These are phyloP conservation scores for Fraxinus latifolia DNA, from an alignment of 305 asterid species.

Conservation along the genomic window DNA sequence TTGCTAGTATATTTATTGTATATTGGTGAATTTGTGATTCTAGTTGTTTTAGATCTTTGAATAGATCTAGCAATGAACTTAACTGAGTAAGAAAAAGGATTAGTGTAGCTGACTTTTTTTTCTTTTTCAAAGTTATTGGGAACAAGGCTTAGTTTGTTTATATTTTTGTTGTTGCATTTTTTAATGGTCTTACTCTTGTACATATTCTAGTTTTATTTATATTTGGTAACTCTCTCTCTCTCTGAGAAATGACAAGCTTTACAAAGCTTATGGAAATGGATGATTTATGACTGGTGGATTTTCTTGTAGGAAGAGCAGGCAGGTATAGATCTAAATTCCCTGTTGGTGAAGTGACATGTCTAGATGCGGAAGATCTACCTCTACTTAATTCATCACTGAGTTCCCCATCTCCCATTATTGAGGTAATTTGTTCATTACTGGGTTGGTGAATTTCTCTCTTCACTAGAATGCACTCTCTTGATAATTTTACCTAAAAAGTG, in stretches of 20 bases:
- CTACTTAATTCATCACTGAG: constrained; percentile 69
- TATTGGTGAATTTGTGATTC: background rate
- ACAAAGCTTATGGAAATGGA: background rate
- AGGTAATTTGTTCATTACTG: constrained; percentile 45
- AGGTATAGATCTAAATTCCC: constrained; percentile 83
- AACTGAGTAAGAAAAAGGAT: background rate
- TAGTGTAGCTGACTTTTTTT: background rate
- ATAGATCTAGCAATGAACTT: background rate
- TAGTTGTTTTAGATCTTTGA: background rate
- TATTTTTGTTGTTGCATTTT: constrained; percentile 5
- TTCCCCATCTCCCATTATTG: constrained; percentile 73
- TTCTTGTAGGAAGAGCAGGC: constrained; percentile 90
- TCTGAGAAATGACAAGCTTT: background rate
- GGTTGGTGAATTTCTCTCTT: constrained; percentile 2
- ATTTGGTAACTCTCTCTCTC: background rate
- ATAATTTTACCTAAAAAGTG: constrained; percentile 15
- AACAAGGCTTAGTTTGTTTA: background rate
- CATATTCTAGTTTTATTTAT: background rate
- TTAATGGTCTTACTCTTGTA: background rate
- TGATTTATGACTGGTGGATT: constrained; percentile 21
- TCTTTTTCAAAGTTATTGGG: background rate
- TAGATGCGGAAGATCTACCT: constrained; percentile 59
- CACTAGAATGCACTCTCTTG: constrained; percentile 2
- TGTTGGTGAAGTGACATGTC: constrained; percentile 85
- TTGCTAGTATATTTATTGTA: background rate